A percentile compares a stretch with the other conserved stretches of the same genome.
Conservation (phyloP, 441 rosid species). For the Cnidoscolus chayamansa region DNA sequence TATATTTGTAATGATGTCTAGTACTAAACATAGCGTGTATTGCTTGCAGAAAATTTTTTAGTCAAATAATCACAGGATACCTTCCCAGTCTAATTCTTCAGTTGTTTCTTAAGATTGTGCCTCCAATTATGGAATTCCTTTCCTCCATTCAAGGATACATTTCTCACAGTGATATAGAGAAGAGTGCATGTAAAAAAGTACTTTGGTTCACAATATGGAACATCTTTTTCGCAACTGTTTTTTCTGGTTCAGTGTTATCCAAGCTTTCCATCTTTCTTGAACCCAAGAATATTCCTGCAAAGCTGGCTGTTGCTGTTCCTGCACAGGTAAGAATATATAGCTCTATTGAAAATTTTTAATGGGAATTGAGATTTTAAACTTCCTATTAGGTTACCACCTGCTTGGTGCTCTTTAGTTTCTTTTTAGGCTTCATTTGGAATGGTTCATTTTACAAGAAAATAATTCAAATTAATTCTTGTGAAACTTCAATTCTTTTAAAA, state of each 20-base stretch:
- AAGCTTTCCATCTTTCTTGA: constrained; percentile 65
- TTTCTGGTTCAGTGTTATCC: constrained; percentile 75
- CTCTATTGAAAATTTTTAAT: constrained; percentile 8
- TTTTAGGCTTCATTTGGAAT: too few species aligned
- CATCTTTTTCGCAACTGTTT: constrained; percentile 84
- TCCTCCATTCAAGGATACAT: constrained; percentile 91
- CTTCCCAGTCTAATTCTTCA: constrained; percentile 92
- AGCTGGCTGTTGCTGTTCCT: constrained; percentile 84
- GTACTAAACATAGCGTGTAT: constrained; percentile 25
- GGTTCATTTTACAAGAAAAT: too few species aligned
- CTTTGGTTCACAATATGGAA: constrained; percentile 98
- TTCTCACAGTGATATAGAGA: constrained; percentile 80
- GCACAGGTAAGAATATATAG: constrained; percentile 64
- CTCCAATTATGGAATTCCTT: constrained; percentile 91
- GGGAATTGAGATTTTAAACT: too few species aligned
- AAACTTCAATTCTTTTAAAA: too few species aligned
- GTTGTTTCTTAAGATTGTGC: constrained; percentile 70
- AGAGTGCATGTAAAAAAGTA: constrained; percentile 87
- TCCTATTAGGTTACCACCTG: too few species aligned
- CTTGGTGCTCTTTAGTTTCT: too few species aligned
- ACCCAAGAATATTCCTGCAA: constrained; percentile 62
- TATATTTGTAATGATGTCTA: background rate
- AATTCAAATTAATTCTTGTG: too few species aligned
- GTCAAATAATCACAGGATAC: constrained; percentile 78
- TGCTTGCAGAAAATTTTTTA: constrained; percentile 68